A percentile compares a stretch with the other conserved stretches of the same genome.
phyloP scores from a whole-genome alignment of 371 early-diverging fungal genomes.

The Lichtheimia ornata region DNA sequence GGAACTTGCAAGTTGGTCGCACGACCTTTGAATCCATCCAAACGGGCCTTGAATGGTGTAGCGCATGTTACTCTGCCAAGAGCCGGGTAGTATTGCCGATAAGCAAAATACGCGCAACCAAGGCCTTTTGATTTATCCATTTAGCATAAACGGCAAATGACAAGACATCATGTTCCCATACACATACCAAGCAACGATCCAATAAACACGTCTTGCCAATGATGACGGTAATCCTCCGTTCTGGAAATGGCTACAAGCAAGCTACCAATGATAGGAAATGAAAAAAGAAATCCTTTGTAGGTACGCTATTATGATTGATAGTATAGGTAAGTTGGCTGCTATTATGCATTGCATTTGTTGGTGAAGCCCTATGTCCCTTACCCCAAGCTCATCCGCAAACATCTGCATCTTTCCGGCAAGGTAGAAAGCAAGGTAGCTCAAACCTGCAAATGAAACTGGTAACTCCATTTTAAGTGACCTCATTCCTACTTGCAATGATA shows the following conservation, averaged over 20 bases:
- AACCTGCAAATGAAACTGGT: conserved; percentile 72
- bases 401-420: conserved; percentile 71
- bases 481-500: no score
- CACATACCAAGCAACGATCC: conserved; percentile 55
- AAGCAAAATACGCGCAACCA: conserved; percentile 19
- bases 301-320: conserved; percentile 37
- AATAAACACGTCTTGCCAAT: conserved; percentile 81
- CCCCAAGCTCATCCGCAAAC: conserved; percentile 66
- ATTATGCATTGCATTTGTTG: no score
- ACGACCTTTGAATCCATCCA: conserved; percentile 2
- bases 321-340: background rate
- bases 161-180: background rate
- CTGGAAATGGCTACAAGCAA: conserved; percentile 74
- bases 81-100: conserved; percentile 23
- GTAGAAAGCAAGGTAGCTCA: conserved; percentile 70
- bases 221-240: conserved; percentile 79
- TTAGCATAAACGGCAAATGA: conserved; percentile 7
- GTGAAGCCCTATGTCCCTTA: conserved; percentile 13
- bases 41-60: conserved; percentile 10
- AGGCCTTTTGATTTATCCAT: conserved; percentile 20
- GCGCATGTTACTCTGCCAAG: conserved; percentile 12
- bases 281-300: conserved; percentile 65
- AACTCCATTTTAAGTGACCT: conserved; percentile 5
- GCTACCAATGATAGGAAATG: conserved; percentile 67
- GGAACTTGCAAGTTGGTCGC: no score